These are phyloP conservation scores for Acanthamoeba divionensis DNA, from an alignment of 208 protist genomes.

Conservation along the genomic window DNA sequence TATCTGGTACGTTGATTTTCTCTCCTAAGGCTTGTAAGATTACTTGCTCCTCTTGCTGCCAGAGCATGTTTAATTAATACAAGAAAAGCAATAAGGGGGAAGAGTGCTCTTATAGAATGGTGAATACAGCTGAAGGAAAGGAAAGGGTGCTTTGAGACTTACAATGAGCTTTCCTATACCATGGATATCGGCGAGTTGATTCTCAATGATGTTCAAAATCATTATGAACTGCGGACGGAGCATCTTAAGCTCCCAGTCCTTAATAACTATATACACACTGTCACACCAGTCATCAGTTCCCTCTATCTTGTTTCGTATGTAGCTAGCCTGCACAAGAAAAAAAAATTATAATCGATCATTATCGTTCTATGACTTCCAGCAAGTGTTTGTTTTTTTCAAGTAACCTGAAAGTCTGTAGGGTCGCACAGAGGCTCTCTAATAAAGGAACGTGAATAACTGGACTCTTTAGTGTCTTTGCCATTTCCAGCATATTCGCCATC, in stretches of 20 bases:
- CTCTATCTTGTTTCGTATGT: not conserved
- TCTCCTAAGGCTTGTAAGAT: not conserved
- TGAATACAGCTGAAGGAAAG: not conserved
- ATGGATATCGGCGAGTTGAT: slow-evolving; percentile 42
- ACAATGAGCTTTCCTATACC: slow-evolving; percentile 15
- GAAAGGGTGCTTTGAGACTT: not conserved
- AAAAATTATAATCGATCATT: not conserved
- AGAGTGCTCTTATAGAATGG: too few relatives aligned
- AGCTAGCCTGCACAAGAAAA: not conserved
- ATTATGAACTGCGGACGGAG: slow-evolving; percentile 26
- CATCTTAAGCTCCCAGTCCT: not conserved
- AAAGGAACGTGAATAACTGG: not conserved
- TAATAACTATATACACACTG: not conserved
- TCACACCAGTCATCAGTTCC: slow-evolving; percentile 4
- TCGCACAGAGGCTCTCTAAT: slow-evolving; percentile 27
- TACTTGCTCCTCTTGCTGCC: slow-evolving; percentile 17
- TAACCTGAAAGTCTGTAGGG: not conserved
- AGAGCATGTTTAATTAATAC: not conserved
- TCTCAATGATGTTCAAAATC: slow-evolving; percentile 30
- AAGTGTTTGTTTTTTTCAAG: too few relatives aligned
- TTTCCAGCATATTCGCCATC: not conserved
- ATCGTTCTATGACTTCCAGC: too few relatives aligned
- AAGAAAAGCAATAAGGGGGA: not conserved
- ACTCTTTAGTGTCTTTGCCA: not conserved
- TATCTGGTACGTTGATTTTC: not conserved